phyloP scores from a whole-genome alignment of 75 land plant species.

The Picea glauca region DNA sequence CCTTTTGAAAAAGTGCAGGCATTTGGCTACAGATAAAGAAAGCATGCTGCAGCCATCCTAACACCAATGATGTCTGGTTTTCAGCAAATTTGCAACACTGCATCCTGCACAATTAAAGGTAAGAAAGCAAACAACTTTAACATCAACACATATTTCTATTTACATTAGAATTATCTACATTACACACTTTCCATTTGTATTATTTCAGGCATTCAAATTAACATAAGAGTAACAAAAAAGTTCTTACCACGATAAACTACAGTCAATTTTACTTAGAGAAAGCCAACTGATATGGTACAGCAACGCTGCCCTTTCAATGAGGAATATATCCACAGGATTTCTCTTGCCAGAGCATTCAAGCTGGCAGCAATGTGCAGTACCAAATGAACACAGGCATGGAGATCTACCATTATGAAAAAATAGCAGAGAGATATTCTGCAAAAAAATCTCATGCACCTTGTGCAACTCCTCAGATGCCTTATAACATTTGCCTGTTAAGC shows the following conservation, averaged over 20 bases:
- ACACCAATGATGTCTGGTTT: conserved; percentile 13
- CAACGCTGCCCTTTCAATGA: conserved; percentile 42
- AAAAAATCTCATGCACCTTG: conserved; percentile 28
- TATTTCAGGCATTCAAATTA: neutral
- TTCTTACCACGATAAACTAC: conserved; percentile 4
- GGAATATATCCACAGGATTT: conserved; percentile 24
- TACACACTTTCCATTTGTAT: neutral
- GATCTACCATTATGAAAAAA: neutral
- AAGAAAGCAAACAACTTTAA: neutral
- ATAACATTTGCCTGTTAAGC: conserved; percentile 36
- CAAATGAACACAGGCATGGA: neutral
- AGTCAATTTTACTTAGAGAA: conserved; percentile 22
- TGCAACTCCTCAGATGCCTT: conserved; percentile 15
- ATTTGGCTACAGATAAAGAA: conserved; percentile 56
- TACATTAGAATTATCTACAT: neutral
- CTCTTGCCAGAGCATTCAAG: conserved; percentile 15
- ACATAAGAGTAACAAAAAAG: too few species aligned
- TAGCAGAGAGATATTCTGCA: conserved; percentile 31
- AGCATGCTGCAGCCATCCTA: conserved; percentile 58
- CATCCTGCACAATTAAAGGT: conserved; percentile 16
- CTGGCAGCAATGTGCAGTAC: neutral
- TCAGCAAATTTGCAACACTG: conserved; percentile 28
- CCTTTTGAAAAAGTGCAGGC: conserved; percentile 73
- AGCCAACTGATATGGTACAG: conserved; percentile 46
- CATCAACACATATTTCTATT: neutral